Conservation (phyloP, 2,329 filamentous ascomycete species). For the Microascus cirrosus region DNA sequence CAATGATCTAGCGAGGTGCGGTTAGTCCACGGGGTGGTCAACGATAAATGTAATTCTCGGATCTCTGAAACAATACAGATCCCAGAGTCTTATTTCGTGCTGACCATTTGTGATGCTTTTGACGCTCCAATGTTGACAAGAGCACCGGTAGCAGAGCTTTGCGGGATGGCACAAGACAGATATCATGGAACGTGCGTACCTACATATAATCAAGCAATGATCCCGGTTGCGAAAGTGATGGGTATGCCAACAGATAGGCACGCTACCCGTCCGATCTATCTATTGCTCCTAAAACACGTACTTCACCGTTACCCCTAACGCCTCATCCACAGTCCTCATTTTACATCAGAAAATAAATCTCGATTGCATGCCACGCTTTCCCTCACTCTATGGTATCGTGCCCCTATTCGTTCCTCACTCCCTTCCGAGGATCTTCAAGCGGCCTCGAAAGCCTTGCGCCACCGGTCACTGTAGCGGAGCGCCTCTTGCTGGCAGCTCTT, state of each 20-base stretch:
- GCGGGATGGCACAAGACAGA: no score
- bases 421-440: background rate
- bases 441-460: constrained; percentile 1
- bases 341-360: background rate
- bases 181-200: background rate
- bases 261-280: background rate
- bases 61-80: no score
- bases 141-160: no score
- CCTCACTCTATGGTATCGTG: background rate
- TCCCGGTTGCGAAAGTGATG: background rate
- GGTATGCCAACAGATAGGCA: background rate
- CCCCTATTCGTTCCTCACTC: background rate
- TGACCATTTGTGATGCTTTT: no score
- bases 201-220: background rate
- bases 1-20: no score
- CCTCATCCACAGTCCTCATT: background rate
- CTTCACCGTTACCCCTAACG: background rate
- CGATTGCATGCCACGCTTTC: background rate
- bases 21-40: no score
- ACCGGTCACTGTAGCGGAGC: background rate
- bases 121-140: no score
- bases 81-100: no score
- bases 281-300: background rate
- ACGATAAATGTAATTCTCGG: no score
- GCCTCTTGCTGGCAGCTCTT: constrained; percentile 44